Conservation (phyloP, 495 filamentous ascomycete genomes). For the Podospora appendiculata region DNA sequence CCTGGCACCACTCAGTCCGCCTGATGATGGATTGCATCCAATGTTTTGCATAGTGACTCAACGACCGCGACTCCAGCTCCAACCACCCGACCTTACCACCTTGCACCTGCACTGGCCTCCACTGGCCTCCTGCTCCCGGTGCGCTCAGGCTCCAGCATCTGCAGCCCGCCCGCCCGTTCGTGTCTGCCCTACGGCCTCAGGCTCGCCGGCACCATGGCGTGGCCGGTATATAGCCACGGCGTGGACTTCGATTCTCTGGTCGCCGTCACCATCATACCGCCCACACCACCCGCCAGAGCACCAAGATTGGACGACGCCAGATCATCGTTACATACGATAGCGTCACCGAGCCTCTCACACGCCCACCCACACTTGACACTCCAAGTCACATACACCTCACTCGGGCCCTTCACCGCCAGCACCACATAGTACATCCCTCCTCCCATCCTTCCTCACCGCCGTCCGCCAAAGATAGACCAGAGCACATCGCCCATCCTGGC, state of each 20-base stretch:
- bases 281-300: background rate
- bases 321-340: constrained; percentile 10
- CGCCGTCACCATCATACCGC: background rate
- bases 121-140: no score
- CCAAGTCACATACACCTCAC: background rate
- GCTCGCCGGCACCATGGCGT: background rate
- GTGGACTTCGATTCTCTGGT: constrained; percentile 6
- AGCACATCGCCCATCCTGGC: constrained; percentile 13
- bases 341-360: constrained; percentile 1
- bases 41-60: constrained; percentile 12
- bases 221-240: background rate
- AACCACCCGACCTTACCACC: background rate
- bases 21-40: background rate
- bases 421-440: background rate
- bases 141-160: background rate
- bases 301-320: constrained; percentile 10
- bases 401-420: background rate
- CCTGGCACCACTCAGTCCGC: constrained; percentile 8
- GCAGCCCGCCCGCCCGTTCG: background rate
- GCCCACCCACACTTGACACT: no score
- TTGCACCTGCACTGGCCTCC: no score
- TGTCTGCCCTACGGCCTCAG: background rate
- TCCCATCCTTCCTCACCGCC: background rate
- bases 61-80: constrained; percentile 4
- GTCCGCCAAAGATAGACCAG: background rate